Base-by-base conservation (phyloP, 2,329 filamentous ascomycete species). In the Paraphoma sp. region DNA sequence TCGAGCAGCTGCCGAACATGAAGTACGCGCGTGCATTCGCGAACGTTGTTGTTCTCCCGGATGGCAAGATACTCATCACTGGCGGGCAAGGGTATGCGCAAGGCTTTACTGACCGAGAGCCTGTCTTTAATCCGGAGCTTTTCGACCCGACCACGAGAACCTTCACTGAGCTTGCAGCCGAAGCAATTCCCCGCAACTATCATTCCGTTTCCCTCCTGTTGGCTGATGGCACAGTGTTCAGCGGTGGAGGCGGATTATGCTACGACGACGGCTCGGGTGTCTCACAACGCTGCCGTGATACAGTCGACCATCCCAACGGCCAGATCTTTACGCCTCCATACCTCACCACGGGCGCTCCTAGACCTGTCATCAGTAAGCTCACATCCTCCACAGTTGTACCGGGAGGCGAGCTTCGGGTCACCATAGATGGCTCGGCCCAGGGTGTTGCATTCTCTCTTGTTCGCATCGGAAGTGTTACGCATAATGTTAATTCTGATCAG, bases 281-380 rank as follows among this genome's bases (percentile, higher is more conserved):
- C 1, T 70, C 70, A 2, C 75, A 77, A 48, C 80, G 80, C 0
- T 79, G 83, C 63, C 63, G 83, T 56, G 79, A 83, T 29, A 83
- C 81, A 0, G 73, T 86, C 28, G 75, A 70, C 4, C 62, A 67
- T 38, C 50, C 60, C 16, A 82, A 86, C 57, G 82, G 69, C 10
- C 79, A 86, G 67, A 80, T 87, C 54, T 86, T 80, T 67, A 79
- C 76, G 6, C 84, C 84, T 1, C 79, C 81, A 0, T 86, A 87
- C 54, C 80, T 86, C 0, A 81, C 82, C 56, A 79, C 60, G 12
- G 56, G 54, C 4, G 56, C 54, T 12, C 30, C 53, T 3, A 51
- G 63, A 14, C 65, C 64, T 9, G 44, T 63, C 23, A 68, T 67
- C 36, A 48, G 54, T 5, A 48, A 53, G 2, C 6, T 63, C 11